A percentile compares a stretch with the other conserved stretches of the same genome.
Conservation (phyloP, 2,329 filamentous ascomycete species). For the Trichoderma atroviride region DNA sequence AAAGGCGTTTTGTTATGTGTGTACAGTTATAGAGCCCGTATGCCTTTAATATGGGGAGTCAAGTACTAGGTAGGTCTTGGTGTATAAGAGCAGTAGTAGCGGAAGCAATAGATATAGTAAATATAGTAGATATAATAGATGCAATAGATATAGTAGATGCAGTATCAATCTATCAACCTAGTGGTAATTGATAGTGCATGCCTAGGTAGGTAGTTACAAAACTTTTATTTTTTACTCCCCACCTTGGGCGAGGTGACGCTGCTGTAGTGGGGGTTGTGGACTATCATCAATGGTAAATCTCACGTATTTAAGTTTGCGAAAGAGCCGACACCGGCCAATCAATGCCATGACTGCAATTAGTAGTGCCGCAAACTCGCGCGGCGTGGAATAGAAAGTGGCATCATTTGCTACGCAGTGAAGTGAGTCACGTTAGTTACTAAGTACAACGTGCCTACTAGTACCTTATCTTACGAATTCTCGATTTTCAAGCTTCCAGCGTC, state of each 20-base stretch:
- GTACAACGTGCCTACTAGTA: not conserved
- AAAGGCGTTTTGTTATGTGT: too few species aligned
- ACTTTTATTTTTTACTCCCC: not conserved
- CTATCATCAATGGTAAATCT: not conserved
- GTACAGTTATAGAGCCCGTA: too few species aligned
- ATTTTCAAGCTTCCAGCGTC: not conserved
- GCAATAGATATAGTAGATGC: not conserved
- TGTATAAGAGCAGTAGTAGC: too few species aligned
- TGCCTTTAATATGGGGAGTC: too few species aligned
- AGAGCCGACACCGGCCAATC: conserved; percentile 22
- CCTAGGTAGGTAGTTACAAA: not conserved
- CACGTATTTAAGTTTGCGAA: not conserved
- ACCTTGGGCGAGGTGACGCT: not conserved
- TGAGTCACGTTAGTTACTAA: conserved; percentile 3
- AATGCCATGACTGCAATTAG: not conserved
- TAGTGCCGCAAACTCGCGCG: not conserved
- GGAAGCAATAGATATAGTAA: not conserved
- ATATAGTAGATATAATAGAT: not conserved
- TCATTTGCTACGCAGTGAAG: not conserved
- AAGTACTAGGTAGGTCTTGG: too few species aligned
- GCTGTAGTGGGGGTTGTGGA: not conserved
- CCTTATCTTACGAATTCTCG: not conserved
- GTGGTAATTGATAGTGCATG: too few species aligned
- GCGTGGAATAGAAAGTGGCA: not conserved
- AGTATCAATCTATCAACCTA: not conserved